Conservation (phyloP, 83 land plant species). For the Thuja plicata region DNA sequence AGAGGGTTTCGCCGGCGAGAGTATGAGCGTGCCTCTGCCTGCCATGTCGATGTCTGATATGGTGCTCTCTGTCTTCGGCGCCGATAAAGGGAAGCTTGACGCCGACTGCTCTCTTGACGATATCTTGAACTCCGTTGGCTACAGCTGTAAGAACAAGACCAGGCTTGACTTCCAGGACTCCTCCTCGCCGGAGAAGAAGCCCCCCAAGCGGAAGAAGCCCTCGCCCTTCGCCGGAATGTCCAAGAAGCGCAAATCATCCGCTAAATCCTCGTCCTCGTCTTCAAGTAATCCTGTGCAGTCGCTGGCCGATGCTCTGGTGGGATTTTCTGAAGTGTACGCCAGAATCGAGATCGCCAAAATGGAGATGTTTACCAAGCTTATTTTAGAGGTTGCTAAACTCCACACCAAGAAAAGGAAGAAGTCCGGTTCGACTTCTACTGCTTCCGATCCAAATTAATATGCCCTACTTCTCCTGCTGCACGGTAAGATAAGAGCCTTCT, state of each 20-base stretch:
- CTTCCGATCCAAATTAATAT: background rate
- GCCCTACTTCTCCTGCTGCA: background rate
- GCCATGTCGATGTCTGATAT: slow-evolving; percentile 9
- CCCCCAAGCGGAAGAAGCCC: slow-evolving; percentile 6
- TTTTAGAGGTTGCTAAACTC: slow-evolving; percentile 19
- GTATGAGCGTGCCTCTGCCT: background rate
- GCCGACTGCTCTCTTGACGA: slow-evolving; percentile 7
- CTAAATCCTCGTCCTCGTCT: background rate
- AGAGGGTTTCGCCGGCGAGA: background rate
- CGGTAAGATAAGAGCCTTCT: background rate
- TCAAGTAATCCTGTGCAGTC: slow-evolving; percentile 14
- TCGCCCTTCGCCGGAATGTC: background rate
- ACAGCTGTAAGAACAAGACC: background rate
- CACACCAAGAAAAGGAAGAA: background rate
- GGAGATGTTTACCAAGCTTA: slow-evolving; percentile 21
- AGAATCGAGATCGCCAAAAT: slow-evolving; percentile 24
- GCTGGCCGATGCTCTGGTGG: slow-evolving; percentile 17
- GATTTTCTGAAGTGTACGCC: slow-evolving; percentile 23
- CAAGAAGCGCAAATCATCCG: background rate
- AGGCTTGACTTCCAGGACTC: slow-evolving; percentile 8
- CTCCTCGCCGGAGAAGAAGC: slow-evolving; percentile 7
- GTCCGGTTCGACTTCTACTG: background rate
- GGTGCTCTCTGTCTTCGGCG: background rate
- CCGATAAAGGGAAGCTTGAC: background rate
- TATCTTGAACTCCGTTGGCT: background rate